Percentiles rank a stretch among this genome's conserved stretches.
These are phyloP conservation scores for Beauveria scarabaeidicola DNA, from an alignment of 2,329 filamentous ascomycete genomes.

Conservation along the genomic window DNA sequence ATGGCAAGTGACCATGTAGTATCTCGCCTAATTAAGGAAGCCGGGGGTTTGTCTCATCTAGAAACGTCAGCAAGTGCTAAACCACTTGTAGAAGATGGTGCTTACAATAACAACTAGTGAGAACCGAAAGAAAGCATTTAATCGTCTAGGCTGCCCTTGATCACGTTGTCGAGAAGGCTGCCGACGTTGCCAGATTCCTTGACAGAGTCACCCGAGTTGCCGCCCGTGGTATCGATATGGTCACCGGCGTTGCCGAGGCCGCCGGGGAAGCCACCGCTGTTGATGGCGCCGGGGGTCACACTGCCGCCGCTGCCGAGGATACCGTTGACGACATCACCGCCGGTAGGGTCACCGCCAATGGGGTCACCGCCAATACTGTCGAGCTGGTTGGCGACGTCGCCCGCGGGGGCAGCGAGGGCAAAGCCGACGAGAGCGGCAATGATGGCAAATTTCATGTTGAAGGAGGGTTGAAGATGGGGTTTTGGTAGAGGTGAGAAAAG, in stretches of 20 bases:
- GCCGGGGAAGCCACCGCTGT: neutral
- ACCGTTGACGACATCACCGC: neutral
- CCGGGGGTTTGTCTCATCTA: no score
- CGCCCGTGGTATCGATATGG: neutral
- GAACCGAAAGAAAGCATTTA: no score
- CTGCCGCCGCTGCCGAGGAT: neutral
- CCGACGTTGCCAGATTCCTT: no score
- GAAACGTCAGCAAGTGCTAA: no score
- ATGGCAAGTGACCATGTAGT: no score
- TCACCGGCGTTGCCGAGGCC: neutral
- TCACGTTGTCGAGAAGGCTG: no score
- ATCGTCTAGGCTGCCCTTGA: no score
- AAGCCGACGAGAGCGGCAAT: neutral
- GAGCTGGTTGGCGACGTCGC: neutral
- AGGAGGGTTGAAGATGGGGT: neutral
- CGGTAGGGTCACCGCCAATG: neutral
- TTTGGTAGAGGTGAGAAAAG: neutral
- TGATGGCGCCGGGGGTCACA: neutral
- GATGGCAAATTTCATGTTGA: slow-evolving; percentile 2
- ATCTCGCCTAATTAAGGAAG: no score
- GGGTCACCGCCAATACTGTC: neutral
- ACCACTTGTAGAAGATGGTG: no score
- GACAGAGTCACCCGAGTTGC: neutral
- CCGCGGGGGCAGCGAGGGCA: neutral
- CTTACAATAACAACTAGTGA: no score